A percentile compares a stretch with the other conserved stretches of the same genome.
phyloP scores from a whole-genome alignment of 2,329 filamentous ascomycete genomes.

The Ophiocordyceps australis region DNA sequence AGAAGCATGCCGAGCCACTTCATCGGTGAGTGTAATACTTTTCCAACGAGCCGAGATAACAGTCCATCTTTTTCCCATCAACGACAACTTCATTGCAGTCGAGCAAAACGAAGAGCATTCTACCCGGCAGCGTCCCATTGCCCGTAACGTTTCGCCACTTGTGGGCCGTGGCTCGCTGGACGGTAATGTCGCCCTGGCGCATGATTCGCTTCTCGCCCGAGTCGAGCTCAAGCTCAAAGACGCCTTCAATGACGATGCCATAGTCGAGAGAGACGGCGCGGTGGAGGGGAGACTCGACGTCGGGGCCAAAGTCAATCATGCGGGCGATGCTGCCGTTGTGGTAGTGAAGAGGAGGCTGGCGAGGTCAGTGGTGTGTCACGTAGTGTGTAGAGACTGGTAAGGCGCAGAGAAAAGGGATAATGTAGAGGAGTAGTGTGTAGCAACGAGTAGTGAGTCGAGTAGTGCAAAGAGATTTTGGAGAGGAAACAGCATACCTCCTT shows the following conservation, averaged over 20 bases:
- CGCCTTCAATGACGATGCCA: conserved; percentile 34
- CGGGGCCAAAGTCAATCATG: conserved; percentile 27
- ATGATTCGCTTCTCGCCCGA: conserved; percentile 25
- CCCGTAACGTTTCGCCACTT: conserved; percentile 27
- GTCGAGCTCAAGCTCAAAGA: conserved; percentile 32
- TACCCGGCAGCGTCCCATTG: conserved; percentile 20
- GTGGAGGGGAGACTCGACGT: conserved; percentile 12
- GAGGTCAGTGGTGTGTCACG: too few species aligned
- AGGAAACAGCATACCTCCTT: conserved; percentile 1
- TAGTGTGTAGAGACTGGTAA: too few species aligned
- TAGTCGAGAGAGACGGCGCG: conserved; percentile 36
- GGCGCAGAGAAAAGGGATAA: too few species aligned
- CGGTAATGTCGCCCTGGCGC: conserved; percentile 31
- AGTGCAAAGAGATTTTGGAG: background rate
- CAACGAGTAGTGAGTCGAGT: too few species aligned
- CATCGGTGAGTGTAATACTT: too few species aligned
- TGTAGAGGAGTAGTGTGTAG: background rate
- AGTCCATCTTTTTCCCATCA: too few species aligned
- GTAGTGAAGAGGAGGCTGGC: conserved; percentile 8
- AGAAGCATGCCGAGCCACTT: too few species aligned
- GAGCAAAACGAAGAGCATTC: conserved; percentile 22
- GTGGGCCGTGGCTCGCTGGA: conserved; percentile 38
- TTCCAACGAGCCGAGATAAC: too few species aligned
- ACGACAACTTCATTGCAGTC: conserved; percentile 4
- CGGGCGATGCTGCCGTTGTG: conserved; percentile 22